A percentile compares a stretch with the other conserved stretches of the same genome.
Evolutionary conservation across 1,139 yeast species (phyloP).

Genomic region (Candida tunisiensis): DNA sequence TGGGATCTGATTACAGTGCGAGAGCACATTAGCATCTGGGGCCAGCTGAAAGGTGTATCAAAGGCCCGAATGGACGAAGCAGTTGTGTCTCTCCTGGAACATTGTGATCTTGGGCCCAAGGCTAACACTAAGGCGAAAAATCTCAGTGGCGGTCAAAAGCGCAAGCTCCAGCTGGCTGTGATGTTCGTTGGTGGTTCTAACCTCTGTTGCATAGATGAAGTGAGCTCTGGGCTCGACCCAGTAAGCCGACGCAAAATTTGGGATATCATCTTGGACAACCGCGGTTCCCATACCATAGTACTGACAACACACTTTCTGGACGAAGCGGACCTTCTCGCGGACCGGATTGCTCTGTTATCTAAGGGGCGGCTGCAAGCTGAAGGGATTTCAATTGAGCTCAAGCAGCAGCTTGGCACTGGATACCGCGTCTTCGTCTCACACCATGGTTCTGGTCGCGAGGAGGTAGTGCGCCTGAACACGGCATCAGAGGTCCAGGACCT

Average conservation of each 20-base stretch:
- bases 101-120: constrained; percentile 17
- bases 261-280: constrained; percentile 18
- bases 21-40: constrained; percentile 19
- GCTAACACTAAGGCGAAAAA: constrained; percentile 9
- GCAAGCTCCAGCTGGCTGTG: constrained; percentile 66
- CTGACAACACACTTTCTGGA: constrained; percentile 22
- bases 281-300: constrained; percentile 15
- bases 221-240: constrained; percentile 23
- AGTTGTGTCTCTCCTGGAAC: constrained; percentile 9
- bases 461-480: constrained; percentile 7
- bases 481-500: constrained; percentile 10
- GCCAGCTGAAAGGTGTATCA: constrained; percentile 14
- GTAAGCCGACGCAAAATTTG: constrained; percentile 20
- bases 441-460: constrained; percentile 12
- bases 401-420: constrained; percentile 18
- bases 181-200: constrained; percentile 21
- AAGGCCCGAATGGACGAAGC: constrained; percentile 4
- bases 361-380: constrained; percentile 15
- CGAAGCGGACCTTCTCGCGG: constrained; percentile 21
- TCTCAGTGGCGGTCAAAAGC: constrained; percentile 86
- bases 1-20: constrained; percentile 20
- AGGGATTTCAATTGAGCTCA: constrained; percentile 18
- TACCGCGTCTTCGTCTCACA: constrained; percentile 12
- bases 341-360: constrained; percentile 18
- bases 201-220: constrained; percentile 22